Evolutionary conservation across 1,284 basidiomycete species (phyloP).

Genomic region (Austroboletus sp.): DNA sequence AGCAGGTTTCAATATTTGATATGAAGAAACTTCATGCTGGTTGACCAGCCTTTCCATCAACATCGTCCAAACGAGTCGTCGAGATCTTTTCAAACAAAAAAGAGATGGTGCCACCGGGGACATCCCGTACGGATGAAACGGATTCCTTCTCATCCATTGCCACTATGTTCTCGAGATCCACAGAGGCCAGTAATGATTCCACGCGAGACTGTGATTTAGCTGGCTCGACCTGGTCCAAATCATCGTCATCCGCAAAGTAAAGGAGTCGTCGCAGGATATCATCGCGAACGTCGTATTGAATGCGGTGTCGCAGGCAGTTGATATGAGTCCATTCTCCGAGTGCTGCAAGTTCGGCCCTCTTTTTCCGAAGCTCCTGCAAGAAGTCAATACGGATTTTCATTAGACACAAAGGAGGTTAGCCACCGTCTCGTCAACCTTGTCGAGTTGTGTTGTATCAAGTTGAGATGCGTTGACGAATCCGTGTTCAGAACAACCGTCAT

Average conservation of each 20-base stretch:
- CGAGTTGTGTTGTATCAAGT: constrained; percentile 42
- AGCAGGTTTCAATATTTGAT: neutral
- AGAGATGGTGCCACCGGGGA: constrained; percentile 62
- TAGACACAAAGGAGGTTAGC: constrained; percentile 4
- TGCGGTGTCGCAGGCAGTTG: constrained; percentile 52
- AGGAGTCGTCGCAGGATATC: constrained; percentile 52
- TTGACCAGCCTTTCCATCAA: neutral
- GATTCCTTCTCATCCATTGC: constrained; percentile 30
- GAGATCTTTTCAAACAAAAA: constrained; percentile 63
- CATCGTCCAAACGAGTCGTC: constrained; percentile 15
- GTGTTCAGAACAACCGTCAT: constrained; percentile 29
- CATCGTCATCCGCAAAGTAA: constrained; percentile 20
- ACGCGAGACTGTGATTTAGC: constrained; percentile 28
- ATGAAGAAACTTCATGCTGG: constrained; percentile 3
- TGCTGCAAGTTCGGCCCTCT: constrained; percentile 71
- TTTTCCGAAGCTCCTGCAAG: constrained; percentile 60
- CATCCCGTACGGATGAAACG: constrained; percentile 35
- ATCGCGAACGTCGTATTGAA: constrained; percentile 52
- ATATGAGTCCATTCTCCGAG: constrained; percentile 88
- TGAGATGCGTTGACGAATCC: constrained; percentile 74
- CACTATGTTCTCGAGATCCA: constrained; percentile 42
- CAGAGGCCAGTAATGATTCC: constrained; percentile 35
- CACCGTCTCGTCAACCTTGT: constrained; percentile 53
- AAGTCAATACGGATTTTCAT: constrained; percentile 1
- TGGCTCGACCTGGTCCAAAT: constrained; percentile 2